Evolutionary conservation across 225 moss, liverwort and hornwort species (phyloP).

Genomic region (Sphagnum contortum): DNA sequence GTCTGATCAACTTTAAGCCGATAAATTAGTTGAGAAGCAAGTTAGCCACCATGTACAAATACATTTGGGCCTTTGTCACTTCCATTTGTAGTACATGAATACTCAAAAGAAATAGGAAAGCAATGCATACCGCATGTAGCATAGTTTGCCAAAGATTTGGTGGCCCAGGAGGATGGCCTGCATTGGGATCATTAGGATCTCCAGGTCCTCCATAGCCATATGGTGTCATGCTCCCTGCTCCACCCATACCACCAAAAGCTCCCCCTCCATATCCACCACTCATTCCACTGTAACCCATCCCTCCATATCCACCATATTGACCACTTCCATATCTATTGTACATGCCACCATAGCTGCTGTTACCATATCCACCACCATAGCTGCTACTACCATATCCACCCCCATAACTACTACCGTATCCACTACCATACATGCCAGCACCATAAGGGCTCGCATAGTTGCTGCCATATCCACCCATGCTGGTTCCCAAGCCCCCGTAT

Average conservation of each 20-base stretch:
- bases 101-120: no score
- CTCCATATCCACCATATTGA: conserved; percentile 44
- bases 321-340: conserved; percentile 45
- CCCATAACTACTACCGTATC: conserved; percentile 17
- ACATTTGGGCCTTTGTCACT: no score
- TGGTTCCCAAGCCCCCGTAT: no score
- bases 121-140: conserved; percentile 76
- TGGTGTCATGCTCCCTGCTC: conserved; percentile 15
- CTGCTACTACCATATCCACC: conserved; percentile 29
- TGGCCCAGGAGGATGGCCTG: conserved; percentile 71
- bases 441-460: conserved; percentile 31
- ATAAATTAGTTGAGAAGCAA: no score
- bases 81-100: no score
- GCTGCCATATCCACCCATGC: conserved; percentile 5
- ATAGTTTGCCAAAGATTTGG: conserved; percentile 84
- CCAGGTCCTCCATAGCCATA: conserved; percentile 72
- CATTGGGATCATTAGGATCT: conserved; percentile 85
- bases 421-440: conserved; percentile 1
- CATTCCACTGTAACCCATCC: conserved; percentile 35
- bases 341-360: conserved; percentile 9
- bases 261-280: conserved; percentile 29
- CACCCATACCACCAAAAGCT: conserved; percentile 3
- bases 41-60: no score
- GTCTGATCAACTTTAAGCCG: no score
- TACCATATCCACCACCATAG: conserved; percentile 20